Evolutionary conservation across 495 filamentous ascomycete species (phyloP).

Genomic region (Cercophora newfieldiana): DNA sequence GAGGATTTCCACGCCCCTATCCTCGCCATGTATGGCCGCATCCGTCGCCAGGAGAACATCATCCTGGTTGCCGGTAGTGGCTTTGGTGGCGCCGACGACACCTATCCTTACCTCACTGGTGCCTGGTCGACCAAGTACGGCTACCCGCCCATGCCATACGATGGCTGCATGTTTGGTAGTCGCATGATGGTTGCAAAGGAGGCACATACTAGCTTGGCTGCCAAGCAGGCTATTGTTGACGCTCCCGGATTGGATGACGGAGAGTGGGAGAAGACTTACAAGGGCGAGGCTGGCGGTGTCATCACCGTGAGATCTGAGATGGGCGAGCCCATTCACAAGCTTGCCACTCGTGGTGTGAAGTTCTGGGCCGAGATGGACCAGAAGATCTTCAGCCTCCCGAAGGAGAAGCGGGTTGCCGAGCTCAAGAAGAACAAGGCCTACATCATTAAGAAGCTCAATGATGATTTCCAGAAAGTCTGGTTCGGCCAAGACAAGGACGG

Average conservation of each 20-base stretch:
- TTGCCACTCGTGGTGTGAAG: slow-evolving; percentile 88
- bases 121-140: slow-evolving; percentile 81
- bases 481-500: slow-evolving; percentile 86
- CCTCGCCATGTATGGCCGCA: slow-evolving; percentile 84
- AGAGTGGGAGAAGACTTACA: slow-evolving; percentile 97
- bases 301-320: slow-evolving; percentile 98
- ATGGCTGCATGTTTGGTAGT: slow-evolving; percentile 86
- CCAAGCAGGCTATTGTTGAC: slow-evolving; percentile 93
- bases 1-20: slow-evolving; percentile 95
- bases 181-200: slow-evolving; percentile 96
- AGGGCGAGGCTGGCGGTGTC: slow-evolving; percentile 84
- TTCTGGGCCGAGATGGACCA: slow-evolving; percentile 99
- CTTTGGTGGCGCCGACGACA: slow-evolving; percentile 87
- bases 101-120: slow-evolving; percentile 90
- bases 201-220: slow-evolving; percentile 86
- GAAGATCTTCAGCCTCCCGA: slow-evolving; percentile 95
- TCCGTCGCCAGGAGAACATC: slow-evolving; percentile 79
- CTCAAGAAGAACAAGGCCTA: slow-evolving; percentile 89
- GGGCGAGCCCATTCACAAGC: slow-evolving; percentile 98
- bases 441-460: slow-evolving; percentile 97
- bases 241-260: slow-evolving; percentile 83
- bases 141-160: slow-evolving; percentile 91
- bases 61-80: slow-evolving; percentile 88
- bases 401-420: slow-evolving; percentile 88
- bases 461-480: slow-evolving; percentile 98